Evolutionary conservation across 208 protist genomes (phyloP).

Genomic region (Leishmania arabica): DNA sequence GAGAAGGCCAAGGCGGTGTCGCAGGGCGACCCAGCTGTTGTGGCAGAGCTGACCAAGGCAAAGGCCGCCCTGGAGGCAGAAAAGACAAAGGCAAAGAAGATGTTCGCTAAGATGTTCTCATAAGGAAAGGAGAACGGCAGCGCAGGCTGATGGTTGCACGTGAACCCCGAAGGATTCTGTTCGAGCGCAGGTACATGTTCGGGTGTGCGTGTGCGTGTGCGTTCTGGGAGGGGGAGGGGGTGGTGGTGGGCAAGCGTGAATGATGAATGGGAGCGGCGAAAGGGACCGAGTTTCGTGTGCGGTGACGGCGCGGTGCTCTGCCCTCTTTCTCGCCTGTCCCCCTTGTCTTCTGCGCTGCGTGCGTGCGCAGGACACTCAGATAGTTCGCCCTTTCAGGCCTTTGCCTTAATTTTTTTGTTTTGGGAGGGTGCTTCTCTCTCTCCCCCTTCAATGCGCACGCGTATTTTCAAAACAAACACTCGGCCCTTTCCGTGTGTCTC

Average conservation of each 20-base stretch:
- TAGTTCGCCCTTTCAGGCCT: background rate
- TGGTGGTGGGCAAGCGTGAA: background rate
- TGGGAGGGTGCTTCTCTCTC: background rate
- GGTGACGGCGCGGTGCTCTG: background rate
- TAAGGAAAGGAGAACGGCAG: background rate
- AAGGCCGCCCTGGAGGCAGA: slow-evolving; percentile 35
- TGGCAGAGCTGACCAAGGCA: slow-evolving; percentile 44
- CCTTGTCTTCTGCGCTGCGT: background rate
- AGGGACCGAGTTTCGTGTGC: background rate
- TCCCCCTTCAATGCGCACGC: background rate
- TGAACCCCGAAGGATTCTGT: background rate
- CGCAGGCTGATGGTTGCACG: background rate
- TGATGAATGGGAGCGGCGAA: background rate
- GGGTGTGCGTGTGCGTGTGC: background rate
- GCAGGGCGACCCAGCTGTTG: slow-evolving; percentile 47
- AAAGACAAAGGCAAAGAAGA: slow-evolving; percentile 66
- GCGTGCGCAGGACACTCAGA: background rate
- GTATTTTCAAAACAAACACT: background rate
- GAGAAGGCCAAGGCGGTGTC: slow-evolving; percentile 45
- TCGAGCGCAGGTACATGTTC: background rate
- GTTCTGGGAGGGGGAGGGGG: background rate
- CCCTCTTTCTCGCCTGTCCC: background rate
- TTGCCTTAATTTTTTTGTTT: background rate
- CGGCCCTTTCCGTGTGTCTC: background rate
- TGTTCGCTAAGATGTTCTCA: slow-evolving; percentile 74